Base-by-base conservation (phyloP, 192 early-diverging fungal species). In the Coemansia sp. region DNA sequence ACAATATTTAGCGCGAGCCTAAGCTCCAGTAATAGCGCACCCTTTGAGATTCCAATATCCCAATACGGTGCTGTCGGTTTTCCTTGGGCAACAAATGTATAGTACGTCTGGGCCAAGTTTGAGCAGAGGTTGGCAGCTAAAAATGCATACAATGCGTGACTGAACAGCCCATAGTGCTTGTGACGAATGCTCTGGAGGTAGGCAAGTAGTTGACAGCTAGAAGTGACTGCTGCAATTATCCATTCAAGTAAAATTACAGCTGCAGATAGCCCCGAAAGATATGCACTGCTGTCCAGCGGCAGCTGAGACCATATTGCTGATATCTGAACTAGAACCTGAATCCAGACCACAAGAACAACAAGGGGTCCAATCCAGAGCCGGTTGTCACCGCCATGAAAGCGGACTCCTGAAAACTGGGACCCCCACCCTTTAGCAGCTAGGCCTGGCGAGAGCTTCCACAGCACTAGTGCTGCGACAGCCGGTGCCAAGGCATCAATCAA, bases 361-460 rank as follows among this genome's bases (percentile, higher is more conserved):
- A 58, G 25, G 0, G 72, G 72, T 0, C 66, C 72, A 6, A 75
- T 57, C 72, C 72, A 69, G 19, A 45, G 48, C 22, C 72, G 56
- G 38, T 69, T 75, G 58, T 75, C 72, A 9, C 30, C 45, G 11
- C 45, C 35, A 24, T 54, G 12, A 11, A 57, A 57, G 42, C 21
- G 40, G 4, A 50, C 8, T n/a, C 10, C 14, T 5, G 48, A 50
- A 50, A 28, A 25, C 25, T 28, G 48, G 14, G 28, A 4, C 14
- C 24, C 12, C 46, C 24, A 25, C 23, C 23, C 46, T 48, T 48
- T 25, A 23, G 21, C 18, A 25, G 46, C 24, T 5, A 14, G 18
- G 5, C 24, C 24, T 1, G 48, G 28, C 5, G 25, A 50, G 4
- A 50, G 27, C 48, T 29, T 29, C 25, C 24, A 50, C 6, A 16